Evolutionary conservation across 2,329 filamentous ascomycete species (phyloP).

Genomic region (Colletotrichum horii): DNA sequence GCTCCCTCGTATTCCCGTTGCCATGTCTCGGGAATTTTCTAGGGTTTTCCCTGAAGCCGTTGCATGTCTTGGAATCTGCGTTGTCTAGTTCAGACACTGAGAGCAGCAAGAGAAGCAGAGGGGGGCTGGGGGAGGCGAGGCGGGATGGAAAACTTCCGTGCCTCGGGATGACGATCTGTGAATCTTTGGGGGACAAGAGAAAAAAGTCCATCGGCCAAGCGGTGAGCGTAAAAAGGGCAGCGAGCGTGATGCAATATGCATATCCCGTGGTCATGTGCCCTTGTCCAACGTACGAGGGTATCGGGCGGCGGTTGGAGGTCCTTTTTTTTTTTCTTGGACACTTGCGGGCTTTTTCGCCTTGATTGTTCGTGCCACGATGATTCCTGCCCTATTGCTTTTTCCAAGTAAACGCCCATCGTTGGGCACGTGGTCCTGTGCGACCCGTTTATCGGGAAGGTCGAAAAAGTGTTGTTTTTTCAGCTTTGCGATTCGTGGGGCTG

Average conservation of each 20-base stretch:
- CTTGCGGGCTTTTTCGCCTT: not conserved
- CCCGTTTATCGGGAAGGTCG: not conserved
- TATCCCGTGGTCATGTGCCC: slow-evolving; percentile 13
- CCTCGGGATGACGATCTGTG: not conserved
- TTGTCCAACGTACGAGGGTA: slow-evolving; percentile 1
- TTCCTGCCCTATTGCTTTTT: not conserved
- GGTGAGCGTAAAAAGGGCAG: slow-evolving; percentile 15
- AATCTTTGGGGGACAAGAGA: not conserved
- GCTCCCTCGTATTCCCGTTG: not conserved
- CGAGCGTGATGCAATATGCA: slow-evolving; percentile 10
- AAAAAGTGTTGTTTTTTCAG: not conserved
- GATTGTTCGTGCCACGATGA: slow-evolving; percentile 12
- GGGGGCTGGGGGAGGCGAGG: not conserved
- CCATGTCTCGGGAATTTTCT: not conserved
- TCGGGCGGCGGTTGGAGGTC: not conserved
- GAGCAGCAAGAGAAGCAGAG: not conserved
- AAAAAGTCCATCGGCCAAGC: not conserved
- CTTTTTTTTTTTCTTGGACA: not conserved
- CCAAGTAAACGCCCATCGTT: not conserved
- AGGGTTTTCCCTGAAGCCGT: not conserved
- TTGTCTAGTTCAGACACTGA: not conserved
- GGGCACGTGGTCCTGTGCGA: slow-evolving; percentile 11
- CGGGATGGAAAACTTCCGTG: not conserved
- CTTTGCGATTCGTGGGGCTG: not conserved
- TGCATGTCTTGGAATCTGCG: not conserved